Conservation (phyloP, 345 rosid genomes). For the Eucalyptus tenuipes region DNA sequence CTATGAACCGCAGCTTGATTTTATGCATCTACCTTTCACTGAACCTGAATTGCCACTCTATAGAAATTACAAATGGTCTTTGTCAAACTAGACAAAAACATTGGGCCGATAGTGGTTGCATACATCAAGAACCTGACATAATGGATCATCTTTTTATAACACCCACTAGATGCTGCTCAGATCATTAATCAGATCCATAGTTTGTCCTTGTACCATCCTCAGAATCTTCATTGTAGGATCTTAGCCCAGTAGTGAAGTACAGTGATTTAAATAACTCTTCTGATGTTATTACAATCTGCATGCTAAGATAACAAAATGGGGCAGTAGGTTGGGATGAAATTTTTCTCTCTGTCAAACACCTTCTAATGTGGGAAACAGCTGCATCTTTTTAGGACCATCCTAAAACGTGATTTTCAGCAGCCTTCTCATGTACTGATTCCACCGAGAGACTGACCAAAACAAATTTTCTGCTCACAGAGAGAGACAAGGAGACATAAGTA, state of each 20-base stretch:
- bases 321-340: not conserved
- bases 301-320: not conserved
- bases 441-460: not conserved
- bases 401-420: not conserved
- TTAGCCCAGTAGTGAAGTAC: not conserved
- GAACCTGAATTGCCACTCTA: too few species aligned
- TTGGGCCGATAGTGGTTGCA: not conserved
- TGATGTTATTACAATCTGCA: not conserved
- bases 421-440: not conserved
- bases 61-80: not conserved
- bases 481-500: not conserved
- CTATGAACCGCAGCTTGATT: not conserved
- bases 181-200: not conserved
- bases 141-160: too few species aligned
- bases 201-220: not conserved
- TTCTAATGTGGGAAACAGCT: not conserved
- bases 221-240: not conserved
- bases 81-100: not conserved
- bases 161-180: not conserved
- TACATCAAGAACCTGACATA: not conserved
- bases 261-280: not conserved
- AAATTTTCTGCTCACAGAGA: not conserved
- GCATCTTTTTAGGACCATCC: not conserved
- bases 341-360: not conserved
- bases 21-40: not conserved